Conservation (phyloP, 805 yeast species). For the Metschnikowia matae region DNA sequence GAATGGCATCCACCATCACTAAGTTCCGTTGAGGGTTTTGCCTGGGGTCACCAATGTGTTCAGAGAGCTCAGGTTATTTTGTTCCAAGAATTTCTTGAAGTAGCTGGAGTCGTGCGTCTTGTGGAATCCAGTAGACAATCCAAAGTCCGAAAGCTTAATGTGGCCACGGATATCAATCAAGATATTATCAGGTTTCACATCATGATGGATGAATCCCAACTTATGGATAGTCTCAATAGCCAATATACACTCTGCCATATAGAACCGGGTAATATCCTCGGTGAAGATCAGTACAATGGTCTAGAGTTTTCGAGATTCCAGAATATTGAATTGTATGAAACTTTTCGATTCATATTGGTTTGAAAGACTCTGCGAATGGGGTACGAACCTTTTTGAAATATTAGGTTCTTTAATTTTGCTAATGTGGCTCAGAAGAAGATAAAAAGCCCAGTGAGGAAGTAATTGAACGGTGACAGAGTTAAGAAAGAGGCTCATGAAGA, state of each 20-base stretch:
- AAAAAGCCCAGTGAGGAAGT: too few relatives aligned
- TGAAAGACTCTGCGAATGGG: too few relatives aligned
- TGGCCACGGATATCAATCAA: constrained; percentile 76
- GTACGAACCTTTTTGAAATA: too few relatives aligned
- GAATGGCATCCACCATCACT: constrained; percentile 90
- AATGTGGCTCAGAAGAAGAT: too few relatives aligned
- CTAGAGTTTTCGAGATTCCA: too few relatives aligned
- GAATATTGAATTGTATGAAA: too few relatives aligned
- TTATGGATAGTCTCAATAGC: constrained; percentile 94
- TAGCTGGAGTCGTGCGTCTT: constrained; percentile 89
- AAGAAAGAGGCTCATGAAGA: too few relatives aligned
- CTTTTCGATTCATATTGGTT: too few relatives aligned
- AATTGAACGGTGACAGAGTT: too few relatives aligned
- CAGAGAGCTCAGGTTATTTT: constrained; percentile 40
- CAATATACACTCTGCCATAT: constrained; percentile 93
- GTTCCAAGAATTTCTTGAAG: constrained; percentile 74
- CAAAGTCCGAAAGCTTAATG: constrained; percentile 69
- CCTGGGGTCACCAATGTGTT: constrained; percentile 19
- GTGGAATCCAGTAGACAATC: constrained; percentile 85
- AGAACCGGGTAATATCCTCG: constrained; percentile 88
- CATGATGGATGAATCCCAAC: constrained; percentile 92
- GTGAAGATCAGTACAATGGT: too few relatives aligned
- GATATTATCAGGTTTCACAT: constrained; percentile 95
- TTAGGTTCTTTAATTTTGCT: too few relatives aligned
- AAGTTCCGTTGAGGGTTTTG: constrained; percentile 50